Conservation (phyloP, 179 eudicot genomes). For the Beta lomatogona region DNA sequence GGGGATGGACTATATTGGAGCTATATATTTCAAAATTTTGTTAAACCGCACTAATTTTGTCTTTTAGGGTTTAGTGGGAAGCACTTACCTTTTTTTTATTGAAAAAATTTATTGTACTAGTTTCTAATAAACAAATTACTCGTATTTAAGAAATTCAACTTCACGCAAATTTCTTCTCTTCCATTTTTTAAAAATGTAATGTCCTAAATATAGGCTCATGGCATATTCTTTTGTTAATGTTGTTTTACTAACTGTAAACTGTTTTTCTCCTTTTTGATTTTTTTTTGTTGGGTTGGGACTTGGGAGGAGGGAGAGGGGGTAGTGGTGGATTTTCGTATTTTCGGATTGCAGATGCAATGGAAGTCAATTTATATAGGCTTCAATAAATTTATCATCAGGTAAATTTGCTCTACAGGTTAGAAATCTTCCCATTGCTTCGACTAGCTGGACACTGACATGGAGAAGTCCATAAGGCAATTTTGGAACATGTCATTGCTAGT, state of each 20-base stretch:
- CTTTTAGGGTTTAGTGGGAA: constrained; percentile 27
- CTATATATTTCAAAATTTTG: constrained; percentile 1
- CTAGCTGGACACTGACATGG: neutral
- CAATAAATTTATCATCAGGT: too few species aligned
- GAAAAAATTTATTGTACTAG: neutral
- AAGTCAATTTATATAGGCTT: too few species aligned
- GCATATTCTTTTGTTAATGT: too few species aligned
- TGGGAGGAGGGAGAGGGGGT: too few species aligned
- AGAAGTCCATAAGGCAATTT: neutral
- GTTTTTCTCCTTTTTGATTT: too few species aligned
- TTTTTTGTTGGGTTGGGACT: too few species aligned
- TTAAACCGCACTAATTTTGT: constrained; percentile 1
- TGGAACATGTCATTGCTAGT: neutral
- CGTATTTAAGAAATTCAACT: neutral
- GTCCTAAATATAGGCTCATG: too few species aligned
- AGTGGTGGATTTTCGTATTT: too few species aligned
- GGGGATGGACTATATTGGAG: neutral
- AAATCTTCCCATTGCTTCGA: too few species aligned
- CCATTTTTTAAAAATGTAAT: neutral
- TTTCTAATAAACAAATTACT: neutral
- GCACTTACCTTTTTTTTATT: neutral
- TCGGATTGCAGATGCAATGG: too few species aligned
- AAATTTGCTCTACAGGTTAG: too few species aligned
- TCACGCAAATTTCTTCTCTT: neutral
- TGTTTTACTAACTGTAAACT: too few species aligned